Percentiles rank a stretch among this genome's conserved stretches.
Conservation (phyloP, 257 asterid genomes). For the Solanum gandarillasii region DNA sequence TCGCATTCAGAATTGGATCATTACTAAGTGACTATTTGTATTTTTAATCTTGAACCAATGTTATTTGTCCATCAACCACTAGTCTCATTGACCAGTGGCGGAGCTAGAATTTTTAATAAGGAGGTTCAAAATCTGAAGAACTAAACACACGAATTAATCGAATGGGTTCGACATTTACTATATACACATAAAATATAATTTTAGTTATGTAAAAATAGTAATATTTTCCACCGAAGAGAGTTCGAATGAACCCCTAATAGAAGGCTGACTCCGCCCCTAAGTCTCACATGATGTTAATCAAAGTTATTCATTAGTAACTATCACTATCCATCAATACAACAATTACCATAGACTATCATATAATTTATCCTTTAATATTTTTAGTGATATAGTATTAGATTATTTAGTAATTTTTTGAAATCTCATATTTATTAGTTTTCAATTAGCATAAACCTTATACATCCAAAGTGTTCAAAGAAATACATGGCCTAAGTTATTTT, state of each 20-base stretch:
- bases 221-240: too few species aligned
- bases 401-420: neutral
- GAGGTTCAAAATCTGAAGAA: too few species aligned
- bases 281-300: too few species aligned
- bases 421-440: neutral
- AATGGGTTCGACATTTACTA: too few species aligned
- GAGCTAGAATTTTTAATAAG: too few species aligned
- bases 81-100: fast-evolving
- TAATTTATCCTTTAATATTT: neutral
- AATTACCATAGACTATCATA: neutral
- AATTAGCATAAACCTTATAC: neutral
- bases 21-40: neutral
- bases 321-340: too few species aligned
- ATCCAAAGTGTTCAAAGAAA: neutral
- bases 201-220: too few species aligned
- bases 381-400: neutral
- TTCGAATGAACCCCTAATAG: too few species aligned
- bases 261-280: too few species aligned
- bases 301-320: neutral
- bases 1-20: neutral
- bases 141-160: too few species aligned
- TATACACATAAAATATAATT: too few species aligned
- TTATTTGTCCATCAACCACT: neutral
- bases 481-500: neutral
- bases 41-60: neutral